These are phyloP conservation scores for Nemania sp. DNA, from an alignment of 2,329 filamentous ascomycete genomes.

Conservation along the genomic window DNA sequence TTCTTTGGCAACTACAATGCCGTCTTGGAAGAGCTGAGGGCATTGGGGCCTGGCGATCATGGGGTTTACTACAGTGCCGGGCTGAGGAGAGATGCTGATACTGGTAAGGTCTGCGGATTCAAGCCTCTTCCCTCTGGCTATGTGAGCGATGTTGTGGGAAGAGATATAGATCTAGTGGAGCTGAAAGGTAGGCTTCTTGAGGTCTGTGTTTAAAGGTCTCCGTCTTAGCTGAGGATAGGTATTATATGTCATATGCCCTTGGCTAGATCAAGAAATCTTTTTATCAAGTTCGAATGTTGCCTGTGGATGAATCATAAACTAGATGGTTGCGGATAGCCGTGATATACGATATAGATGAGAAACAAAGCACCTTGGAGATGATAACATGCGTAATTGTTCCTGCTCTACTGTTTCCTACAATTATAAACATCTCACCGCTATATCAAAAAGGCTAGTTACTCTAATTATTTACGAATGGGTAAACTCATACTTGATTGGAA, in stretches of 20 bases:
- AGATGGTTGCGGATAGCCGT: not conserved
- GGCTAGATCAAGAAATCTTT: not conserved
- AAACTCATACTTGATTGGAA: not conserved
- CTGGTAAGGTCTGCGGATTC: slow-evolving; percentile 32
- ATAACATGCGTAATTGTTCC: not conserved
- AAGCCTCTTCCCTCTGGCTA: not conserved
- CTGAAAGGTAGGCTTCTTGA: not conserved
- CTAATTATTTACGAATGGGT: not conserved
- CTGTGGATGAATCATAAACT: not conserved
- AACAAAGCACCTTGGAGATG: not conserved
- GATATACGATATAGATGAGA: not conserved
- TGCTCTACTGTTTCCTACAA: not conserved
- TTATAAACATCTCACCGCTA: not conserved
- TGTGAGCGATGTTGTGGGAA: not conserved
- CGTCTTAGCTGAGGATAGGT: not conserved
- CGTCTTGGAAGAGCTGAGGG: slow-evolving; percentile 50
- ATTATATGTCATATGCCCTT: not conserved
- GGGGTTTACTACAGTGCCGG: slow-evolving; percentile 18
- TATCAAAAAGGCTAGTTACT: not conserved
- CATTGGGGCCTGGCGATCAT: slow-evolving; percentile 56
- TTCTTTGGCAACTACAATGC: slow-evolving; percentile 63
- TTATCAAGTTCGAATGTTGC: not conserved
- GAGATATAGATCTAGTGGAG: not conserved
- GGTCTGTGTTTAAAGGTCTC: not conserved
- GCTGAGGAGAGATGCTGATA: slow-evolving; percentile 16